phyloP scores from a whole-genome alignment of 805 yeast genomes.

The Saccharomyces mikatae region DNA sequence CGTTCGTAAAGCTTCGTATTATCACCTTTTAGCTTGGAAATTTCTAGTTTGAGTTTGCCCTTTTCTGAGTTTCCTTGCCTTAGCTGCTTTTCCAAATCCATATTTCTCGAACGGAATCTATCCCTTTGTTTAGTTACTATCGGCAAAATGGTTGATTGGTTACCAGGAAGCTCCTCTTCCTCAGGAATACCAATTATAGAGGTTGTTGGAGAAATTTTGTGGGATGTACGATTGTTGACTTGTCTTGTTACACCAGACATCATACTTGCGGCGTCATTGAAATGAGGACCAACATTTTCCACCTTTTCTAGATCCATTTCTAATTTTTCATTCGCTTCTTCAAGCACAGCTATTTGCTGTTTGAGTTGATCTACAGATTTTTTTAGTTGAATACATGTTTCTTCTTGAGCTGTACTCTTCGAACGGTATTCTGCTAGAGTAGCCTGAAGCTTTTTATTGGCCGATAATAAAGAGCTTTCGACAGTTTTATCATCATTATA shows the following conservation, averaged over 20 bases:
- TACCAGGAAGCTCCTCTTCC: slow-evolving; percentile 23
- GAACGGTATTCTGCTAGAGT: slow-evolving; percentile 63
- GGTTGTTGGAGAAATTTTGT: slow-evolving; percentile 43
- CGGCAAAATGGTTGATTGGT: slow-evolving; percentile 55
- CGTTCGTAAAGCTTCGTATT: slow-evolving; percentile 75
- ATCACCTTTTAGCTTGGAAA: slow-evolving; percentile 57
- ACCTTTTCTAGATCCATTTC: slow-evolving; percentile 66
- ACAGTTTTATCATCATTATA: slow-evolving; percentile 29
- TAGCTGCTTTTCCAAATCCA: slow-evolving; percentile 75
- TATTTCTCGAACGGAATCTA: slow-evolving; percentile 74
- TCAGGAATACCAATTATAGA: slow-evolving; percentile 42
- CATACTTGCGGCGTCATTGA: slow-evolving; percentile 51
- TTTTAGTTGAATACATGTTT: slow-evolving; percentile 37
- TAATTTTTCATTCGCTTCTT: slow-evolving; percentile 47
- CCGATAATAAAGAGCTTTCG: slow-evolving; percentile 54
- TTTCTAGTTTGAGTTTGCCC: slow-evolving; percentile 55
- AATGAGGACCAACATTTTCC: slow-evolving; percentile 36
- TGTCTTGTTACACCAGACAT: slow-evolving; percentile 50
- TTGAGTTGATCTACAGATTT: slow-evolving; percentile 28
- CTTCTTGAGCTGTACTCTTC: slow-evolving; percentile 41
- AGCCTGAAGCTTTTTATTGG: slow-evolving; percentile 64
- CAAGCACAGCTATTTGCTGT: slow-evolving; percentile 36
- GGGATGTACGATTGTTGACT: slow-evolving; percentile 25
- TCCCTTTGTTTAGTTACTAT: slow-evolving; percentile 93
- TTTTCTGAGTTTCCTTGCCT: slow-evolving; percentile 48